Base-by-base conservation (phyloP, 164 flowering plant genomes). In the Houttuynia cordata region DNA sequence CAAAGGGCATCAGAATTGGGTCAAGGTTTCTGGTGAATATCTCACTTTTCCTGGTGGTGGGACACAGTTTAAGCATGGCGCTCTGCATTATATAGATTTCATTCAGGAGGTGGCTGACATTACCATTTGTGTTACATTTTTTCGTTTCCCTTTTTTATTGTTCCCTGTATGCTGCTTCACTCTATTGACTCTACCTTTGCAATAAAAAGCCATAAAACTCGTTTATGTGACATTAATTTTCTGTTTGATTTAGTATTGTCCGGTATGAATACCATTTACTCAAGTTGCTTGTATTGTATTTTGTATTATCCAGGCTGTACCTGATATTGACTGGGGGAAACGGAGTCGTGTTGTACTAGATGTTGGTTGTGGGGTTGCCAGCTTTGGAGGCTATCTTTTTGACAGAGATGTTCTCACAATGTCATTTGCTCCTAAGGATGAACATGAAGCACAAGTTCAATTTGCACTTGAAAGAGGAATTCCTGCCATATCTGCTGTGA, bases 321-420 rank as follows among this genome's bases (percentile, higher is more conserved):
- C 87, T 61, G 91, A 81, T 61, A 72, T 92, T 60, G 91, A 91
- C 17, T 92, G 98, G 98, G 98, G 97, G 39, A 89, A 82, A 71
- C 86, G 73, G 24, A 65, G 83, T 12, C 92, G 99, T 65, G 91
- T 88, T 19, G 67, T 94, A 61, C 74, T 94, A 76, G 97, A 94
- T 76, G 95, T 94, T 71, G 99, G 99, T 53, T 94, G 99, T 78
- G 99, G 99, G 24, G 99, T 94, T 60, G 99, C 99, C 50, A 94
- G 99, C 78, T 88, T 94, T 76, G 99, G 99, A 24, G 99, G 99
- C 22, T 94, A 64, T 77, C 93, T 94, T 63, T 94, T 91, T 76
- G 99, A 94, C 20, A 85, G 80, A 73, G 86, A 83, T 68, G 96
- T 81, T 22, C 80, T 94, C 23, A 65, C 96, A 10, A 93, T 93